Evolutionary conservation across 768 basidiomycete genomes (phyloP).

Genomic region (Royoungia palumana): DNA sequence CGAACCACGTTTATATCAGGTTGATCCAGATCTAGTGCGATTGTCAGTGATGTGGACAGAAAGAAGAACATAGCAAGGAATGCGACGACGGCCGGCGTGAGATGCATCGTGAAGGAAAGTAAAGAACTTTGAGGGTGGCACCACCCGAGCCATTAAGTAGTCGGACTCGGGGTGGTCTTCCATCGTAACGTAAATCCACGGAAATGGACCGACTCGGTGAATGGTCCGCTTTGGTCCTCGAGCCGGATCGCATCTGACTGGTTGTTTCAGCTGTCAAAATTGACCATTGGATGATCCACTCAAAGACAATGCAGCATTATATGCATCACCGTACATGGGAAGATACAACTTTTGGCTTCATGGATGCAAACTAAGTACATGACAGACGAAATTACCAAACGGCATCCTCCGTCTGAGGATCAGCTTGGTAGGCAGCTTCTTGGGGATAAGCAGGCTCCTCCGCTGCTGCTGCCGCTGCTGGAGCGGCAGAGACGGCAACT

Average conservation of each 20-base stretch:
- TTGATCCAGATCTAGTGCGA: not conserved
- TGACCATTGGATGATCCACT: too few species aligned
- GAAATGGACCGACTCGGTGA: too few species aligned
- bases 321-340: conserved; percentile 1
- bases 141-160: not conserved
- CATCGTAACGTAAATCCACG: too few species aligned
- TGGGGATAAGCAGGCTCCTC: conserved; percentile 46
- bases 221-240: too few species aligned
- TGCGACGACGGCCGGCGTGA: conserved; percentile 5
- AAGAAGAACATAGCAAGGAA: conserved; percentile 19
- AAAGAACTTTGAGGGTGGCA: not conserved
- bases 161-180: too few species aligned
- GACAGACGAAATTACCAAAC: conserved; percentile 49
- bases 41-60: conserved; percentile 6
- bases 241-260: too few species aligned
- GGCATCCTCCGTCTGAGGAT: conserved; percentile 47
- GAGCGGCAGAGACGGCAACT: conserved; percentile 44
- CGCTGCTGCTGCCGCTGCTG: conserved; percentile 44
- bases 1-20: conserved; percentile 8
- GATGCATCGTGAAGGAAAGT: conserved; percentile 18
- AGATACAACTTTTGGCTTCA: conserved; percentile 15
- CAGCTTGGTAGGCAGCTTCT: conserved; percentile 38
- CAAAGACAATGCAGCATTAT: too few species aligned
- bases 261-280: too few species aligned
- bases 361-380: conserved; percentile 13